phyloP scores from a whole-genome alignment of 192 early-diverging fungal species.

The Mortierella hygrophila region DNA sequence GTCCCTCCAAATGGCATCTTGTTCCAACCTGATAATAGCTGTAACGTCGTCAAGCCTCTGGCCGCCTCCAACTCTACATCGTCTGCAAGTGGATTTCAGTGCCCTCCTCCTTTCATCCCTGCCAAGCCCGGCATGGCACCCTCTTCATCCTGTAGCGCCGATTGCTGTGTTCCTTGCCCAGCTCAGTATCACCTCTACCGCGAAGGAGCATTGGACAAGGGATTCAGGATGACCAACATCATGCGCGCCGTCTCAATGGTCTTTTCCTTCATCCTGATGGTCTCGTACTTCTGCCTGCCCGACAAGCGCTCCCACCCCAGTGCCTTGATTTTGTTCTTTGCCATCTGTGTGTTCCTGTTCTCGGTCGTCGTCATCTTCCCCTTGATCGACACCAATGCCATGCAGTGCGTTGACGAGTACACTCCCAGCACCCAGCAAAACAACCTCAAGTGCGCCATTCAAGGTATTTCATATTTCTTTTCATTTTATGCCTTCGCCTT shows the following conservation, averaged over 20 bases:
- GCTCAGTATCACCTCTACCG: slow-evolving; percentile 62
- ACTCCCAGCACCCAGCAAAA: slow-evolving; percentile 60
- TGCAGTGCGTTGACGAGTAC: slow-evolving; percentile 59
- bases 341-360: slow-evolving; percentile 62
- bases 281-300: slow-evolving; percentile 62
- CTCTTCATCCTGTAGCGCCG: slow-evolving; percentile 33
- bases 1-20: slow-evolving; percentile 14
- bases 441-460: slow-evolving; percentile 60
- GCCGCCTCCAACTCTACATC: background rate
- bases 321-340: slow-evolving; percentile 61
- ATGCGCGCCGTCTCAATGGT: slow-evolving; percentile 60
- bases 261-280: slow-evolving; percentile 55
- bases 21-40: slow-evolving; percentile 23
- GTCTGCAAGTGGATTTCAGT: slow-evolving; percentile 18
- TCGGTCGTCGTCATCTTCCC: slow-evolving; percentile 62
- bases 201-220: slow-evolving; percentile 44
- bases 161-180: slow-evolving; percentile 68
- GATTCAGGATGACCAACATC: slow-evolving; percentile 60
- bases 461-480: slow-evolving; percentile 47
- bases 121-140: slow-evolving; percentile 19
- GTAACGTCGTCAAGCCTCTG: slow-evolving; percentile 16
- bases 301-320: slow-evolving; percentile 65
- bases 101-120: slow-evolving; percentile 51
- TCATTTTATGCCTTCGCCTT: background rate
- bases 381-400: slow-evolving; percentile 49